Evolutionary conservation across 2,329 filamentous ascomycete species (phyloP).

Genomic region (Plectosphaerella cucumerina): DNA sequence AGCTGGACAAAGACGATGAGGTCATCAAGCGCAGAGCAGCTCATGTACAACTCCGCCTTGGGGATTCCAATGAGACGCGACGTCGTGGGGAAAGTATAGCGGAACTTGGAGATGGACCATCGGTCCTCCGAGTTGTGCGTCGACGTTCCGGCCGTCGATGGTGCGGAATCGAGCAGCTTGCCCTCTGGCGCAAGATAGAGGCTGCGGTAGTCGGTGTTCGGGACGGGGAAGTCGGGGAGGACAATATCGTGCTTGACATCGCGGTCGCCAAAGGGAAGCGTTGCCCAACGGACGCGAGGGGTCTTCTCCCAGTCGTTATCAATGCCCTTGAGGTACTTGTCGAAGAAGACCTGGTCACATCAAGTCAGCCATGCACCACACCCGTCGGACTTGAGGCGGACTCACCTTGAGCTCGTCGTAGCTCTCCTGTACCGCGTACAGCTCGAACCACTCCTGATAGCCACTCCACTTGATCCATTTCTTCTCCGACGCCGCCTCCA

Average conservation of each 20-base stretch:
- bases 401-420: constrained; percentile 26
- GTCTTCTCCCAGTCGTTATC: constrained; percentile 43
- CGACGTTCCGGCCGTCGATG: constrained; percentile 6
- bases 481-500: constrained; percentile 24
- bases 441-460: constrained; percentile 40
- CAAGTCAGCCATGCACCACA: background rate
- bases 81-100: constrained; percentile 30
- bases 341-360: constrained; percentile 11
- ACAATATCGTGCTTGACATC: constrained; percentile 26
- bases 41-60: constrained; percentile 42
- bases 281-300: constrained; percentile 36
- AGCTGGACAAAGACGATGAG: constrained; percentile 39
- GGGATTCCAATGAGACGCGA: constrained; percentile 38
- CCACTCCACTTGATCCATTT: constrained; percentile 36
- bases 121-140: constrained; percentile 28
- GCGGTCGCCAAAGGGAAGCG: constrained; percentile 29
- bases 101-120: constrained; percentile 25
- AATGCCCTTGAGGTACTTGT: constrained; percentile 35
- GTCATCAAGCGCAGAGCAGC: constrained; percentile 34
- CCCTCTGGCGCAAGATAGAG: constrained; percentile 20
- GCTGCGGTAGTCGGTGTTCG: constrained; percentile 25
- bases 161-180: background rate
- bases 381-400: background rate
- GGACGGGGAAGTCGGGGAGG: constrained; percentile 26
- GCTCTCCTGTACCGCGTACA: constrained; percentile 28